Conservation (phyloP, 1,139 yeast genomes). For the Yamadazyma kanchanaburiensis region DNA sequence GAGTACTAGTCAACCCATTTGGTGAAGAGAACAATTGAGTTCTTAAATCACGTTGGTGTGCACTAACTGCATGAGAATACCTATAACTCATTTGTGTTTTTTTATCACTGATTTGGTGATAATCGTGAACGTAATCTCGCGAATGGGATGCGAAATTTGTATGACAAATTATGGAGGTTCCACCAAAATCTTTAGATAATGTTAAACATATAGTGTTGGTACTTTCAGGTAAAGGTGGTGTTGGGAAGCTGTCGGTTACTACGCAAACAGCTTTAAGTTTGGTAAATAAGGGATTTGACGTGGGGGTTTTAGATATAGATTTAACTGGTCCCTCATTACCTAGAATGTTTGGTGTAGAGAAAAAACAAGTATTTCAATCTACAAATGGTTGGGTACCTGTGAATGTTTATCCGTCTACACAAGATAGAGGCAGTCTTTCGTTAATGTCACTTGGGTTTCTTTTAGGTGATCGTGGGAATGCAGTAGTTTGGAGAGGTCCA, state of each 20-base stretch:
- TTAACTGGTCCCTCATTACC: conserved; percentile 97
- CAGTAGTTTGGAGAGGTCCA: conserved; percentile 99
- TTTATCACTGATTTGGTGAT: neutral
- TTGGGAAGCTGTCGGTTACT: conserved; percentile 94
- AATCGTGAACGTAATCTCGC: no score
- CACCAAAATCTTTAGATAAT: conserved; percentile 53
- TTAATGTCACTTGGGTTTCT: conserved; percentile 93
- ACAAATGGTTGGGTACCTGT: conserved; percentile 93
- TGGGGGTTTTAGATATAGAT: conserved; percentile 93
- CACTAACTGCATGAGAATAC: conserved; percentile 34
- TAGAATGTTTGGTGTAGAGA: conserved; percentile 91
- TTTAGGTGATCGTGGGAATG: conserved; percentile 75
- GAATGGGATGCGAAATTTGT: no score
- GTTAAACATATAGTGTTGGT: conserved; percentile 64
- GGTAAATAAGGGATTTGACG: conserved; percentile 66
- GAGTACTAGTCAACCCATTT: conserved; percentile 23
- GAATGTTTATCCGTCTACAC: conserved; percentile 27
- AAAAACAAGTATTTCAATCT: conserved; percentile 75
- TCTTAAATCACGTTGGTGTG: conserved; percentile 45
- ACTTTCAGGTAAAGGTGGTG: conserved; percentile 55
- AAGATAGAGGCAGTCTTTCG: conserved; percentile 29
- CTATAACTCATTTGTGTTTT: conserved; percentile 23
- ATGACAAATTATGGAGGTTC: no score
- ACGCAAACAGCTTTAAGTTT: conserved; percentile 85
- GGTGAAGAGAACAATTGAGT: conserved; percentile 42